Base-by-base conservation (phyloP, 768 basidiomycete genomes). In the Podaxis carcinomalis region DNA sequence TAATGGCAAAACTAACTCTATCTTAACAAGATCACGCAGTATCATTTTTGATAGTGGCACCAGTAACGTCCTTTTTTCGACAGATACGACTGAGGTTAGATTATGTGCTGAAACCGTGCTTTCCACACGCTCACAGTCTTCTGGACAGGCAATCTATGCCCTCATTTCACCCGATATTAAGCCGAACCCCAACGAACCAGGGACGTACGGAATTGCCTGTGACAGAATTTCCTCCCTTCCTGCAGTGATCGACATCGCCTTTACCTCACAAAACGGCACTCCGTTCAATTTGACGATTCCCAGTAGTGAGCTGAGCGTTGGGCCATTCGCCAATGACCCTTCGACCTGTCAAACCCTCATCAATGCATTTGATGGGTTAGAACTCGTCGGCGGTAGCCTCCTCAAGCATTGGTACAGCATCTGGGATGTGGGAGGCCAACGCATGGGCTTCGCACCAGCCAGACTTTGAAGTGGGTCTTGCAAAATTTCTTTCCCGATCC, bases 351-450 rank as follows among this genome's bases (percentile, higher is more conserved):
- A 85, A 68, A 84, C 83, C 5, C 74, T 85, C 32, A 83, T 84
- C 73, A 85, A 84, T 64, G 80, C 83, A n/a, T 78, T 80, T 63
- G 81, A 84, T 67, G 78, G 78, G 3, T 70, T 80, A 52, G 74
- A 77, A 51, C 68, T 85, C 36, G 77, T 86, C 27, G 84, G 83
- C 10, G 83, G 79, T 25, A 83, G 81, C 64, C 62, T 84, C 59
- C 69, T 85, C 63, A 84, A 86, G 73, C 83, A 85, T 65, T 85
- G 82, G 63, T 85, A 83, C 66, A 82, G 78, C 59, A 79, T 84
- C 9, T 84, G 82, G 82, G 83, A 85, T 67, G 73, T 85, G 32
- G 79, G 76, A 40, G 71, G 70, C 25, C 74, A 77, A 63, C 70
- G 80, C 27, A 69, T 85, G 68, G 83, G 83, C 2, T 85, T 86